Evolutionary conservation across 2,329 filamentous ascomycete species (phyloP), one percentile per base, ranked within the genome.

Genomic region (Colletotrichum echinochloae): DNA sequence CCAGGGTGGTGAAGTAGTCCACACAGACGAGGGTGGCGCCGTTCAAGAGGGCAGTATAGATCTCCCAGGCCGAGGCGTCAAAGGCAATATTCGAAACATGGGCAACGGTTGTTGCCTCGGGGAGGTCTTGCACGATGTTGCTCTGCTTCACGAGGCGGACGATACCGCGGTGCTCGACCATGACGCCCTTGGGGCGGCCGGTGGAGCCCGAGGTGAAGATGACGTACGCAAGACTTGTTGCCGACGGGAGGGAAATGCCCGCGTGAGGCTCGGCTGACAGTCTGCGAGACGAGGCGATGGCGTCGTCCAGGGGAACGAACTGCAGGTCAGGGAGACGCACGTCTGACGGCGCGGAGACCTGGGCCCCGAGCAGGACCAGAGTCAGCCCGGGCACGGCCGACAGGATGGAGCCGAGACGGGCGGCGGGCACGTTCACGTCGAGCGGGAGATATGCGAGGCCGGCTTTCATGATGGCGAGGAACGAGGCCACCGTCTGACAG

Each of bases 391-490:
- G 12, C 1, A 75, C 16, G 1, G 66, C 46, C 3, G 67, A 71
- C 0, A 77, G 63, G 16, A 77, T 75, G 3, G 41, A 63, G n/a
- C 73, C 66, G 16, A 76, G 64, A 6, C 76, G 71, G 0, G 23
- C 64, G 6, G 18, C 33, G 23, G 76, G 76, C 5, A 46, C 54
- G 6, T 73, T 75, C 11, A 65, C 49, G 55, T 77, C 75, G 0
- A 78, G 57, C 0, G 76, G 76, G 4, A 78, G 51, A 52, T 78
- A 78, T 1, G 76, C 76, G 18, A 76, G 23, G 35, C 70, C 72
- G 2, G 76, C 75, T 49, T 77, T 77, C 5, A 78, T 60, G 55
- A 77, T 73, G n/a, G 75, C 75, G 0, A 76, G 20, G 20, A 78
- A 74, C 1, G 75, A 72, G 14, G 73, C 56, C 8, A 77, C 61